Conservation (phyloP, 371 early-diverging fungal genomes). For the Zychaea mexicana region DNA sequence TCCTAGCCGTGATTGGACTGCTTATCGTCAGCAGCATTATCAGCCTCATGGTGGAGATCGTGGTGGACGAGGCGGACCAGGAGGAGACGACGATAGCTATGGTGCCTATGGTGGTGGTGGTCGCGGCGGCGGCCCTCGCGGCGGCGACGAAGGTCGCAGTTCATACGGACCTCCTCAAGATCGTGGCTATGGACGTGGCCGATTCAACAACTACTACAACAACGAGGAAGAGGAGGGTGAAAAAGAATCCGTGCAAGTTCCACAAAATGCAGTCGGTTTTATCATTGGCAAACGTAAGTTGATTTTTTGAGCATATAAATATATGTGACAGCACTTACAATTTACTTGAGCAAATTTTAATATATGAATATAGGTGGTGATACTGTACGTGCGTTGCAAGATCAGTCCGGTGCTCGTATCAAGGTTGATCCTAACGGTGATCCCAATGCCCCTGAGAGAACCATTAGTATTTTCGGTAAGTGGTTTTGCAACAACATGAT, state of each 20-base stretch:
- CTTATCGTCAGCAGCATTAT: constrained; percentile 29
- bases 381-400: constrained; percentile 83
- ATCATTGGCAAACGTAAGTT: constrained; percentile 74
- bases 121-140: constrained; percentile 5
- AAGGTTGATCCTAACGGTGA: constrained; percentile 65
- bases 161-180: constrained; percentile 20
- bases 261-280: constrained; percentile 75
- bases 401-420: constrained; percentile 81
- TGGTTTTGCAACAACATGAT: too few species aligned
- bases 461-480: constrained; percentile 43
- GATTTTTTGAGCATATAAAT: not conserved
- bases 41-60: constrained; percentile 10
- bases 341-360: not conserved
- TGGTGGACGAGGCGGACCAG: constrained; percentile 8
- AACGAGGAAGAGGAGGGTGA: constrained; percentile 25
- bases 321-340: constrained; percentile 86
- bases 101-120: constrained; percentile 8
- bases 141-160: constrained; percentile 8
- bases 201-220: constrained; percentile 24
- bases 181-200: constrained; percentile 29
- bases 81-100: constrained; percentile 7
- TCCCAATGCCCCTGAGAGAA: constrained; percentile 37
- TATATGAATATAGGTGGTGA: constrained; percentile 68
- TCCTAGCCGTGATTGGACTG: constrained; percentile 26
- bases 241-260: constrained; percentile 64